These are phyloP conservation scores for Fusarium austroafricanum DNA, from an alignment of 2,329 filamentous ascomycete species.

Conservation along the genomic window DNA sequence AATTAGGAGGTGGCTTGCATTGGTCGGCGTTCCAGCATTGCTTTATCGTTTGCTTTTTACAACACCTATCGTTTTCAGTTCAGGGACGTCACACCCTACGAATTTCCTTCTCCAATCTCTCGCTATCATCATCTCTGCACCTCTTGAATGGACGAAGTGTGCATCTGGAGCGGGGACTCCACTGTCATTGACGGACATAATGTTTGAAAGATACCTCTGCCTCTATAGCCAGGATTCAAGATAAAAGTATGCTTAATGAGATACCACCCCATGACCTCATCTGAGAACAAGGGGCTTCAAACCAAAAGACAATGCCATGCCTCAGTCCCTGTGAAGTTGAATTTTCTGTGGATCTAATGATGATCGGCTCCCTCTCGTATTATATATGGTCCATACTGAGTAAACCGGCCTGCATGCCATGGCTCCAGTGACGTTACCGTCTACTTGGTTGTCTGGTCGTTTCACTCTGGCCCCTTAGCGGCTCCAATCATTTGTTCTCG, in stretches of 20 bases:
- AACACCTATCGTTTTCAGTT: conserved; percentile 42
- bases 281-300: conserved; percentile 23
- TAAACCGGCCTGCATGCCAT: conserved; percentile 11
- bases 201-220: conserved; percentile 45
- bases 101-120: conserved; percentile 37
- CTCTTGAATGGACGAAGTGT: conserved; percentile 33
- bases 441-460: background rate
- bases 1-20: conserved; percentile 40
- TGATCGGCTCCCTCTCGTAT: conserved; percentile 42
- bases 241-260: conserved; percentile 46
- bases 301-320: background rate
- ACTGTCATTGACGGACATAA: conserved; percentile 41
- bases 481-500: conserved; percentile 20
- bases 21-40: conserved; percentile 46
- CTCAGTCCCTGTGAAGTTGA: conserved; percentile 10
- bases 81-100: conserved; percentile 43
- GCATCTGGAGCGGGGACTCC: conserved; percentile 37
- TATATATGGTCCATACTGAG: background rate
- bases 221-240: conserved; percentile 39
- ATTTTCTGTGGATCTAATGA: conserved; percentile 20
- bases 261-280: conserved; percentile 24
- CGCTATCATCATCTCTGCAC: conserved; percentile 38
- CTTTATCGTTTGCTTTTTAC: conserved; percentile 32
- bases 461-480: conserved; percentile 10
- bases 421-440: conserved; percentile 38